Evolutionary conservation across 2,329 filamentous ascomycete species (phyloP).

Genomic region (Cercospora beticola): DNA sequence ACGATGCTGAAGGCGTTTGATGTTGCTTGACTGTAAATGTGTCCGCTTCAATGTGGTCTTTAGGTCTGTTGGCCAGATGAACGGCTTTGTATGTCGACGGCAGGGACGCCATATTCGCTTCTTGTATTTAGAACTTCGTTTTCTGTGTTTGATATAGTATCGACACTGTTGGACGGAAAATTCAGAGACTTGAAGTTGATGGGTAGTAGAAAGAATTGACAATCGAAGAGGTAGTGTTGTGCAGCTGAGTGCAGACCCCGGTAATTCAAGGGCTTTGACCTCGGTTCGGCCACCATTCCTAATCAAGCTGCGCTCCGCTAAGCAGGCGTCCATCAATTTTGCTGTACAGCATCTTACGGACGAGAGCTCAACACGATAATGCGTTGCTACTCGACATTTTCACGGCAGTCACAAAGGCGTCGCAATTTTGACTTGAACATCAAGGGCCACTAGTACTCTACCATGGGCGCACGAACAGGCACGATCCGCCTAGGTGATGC

Average conservation of each 20-base stretch:
- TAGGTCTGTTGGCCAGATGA: conserved; percentile 29
- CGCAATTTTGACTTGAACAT: not conserved
- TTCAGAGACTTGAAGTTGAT: not conserved
- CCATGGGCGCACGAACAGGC: not conserved
- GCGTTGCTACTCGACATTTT: not conserved
- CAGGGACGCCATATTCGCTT: conserved; percentile 6
- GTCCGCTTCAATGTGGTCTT: conserved; percentile 26
- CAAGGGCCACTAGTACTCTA: not conserved
- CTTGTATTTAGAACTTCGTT: not conserved
- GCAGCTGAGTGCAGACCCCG: not conserved
- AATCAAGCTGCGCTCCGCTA: conserved; percentile 1
- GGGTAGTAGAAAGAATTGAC: not conserved
- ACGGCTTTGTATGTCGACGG: conserved; percentile 27
- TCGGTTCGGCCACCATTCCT: not conserved
- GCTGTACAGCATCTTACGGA: not conserved
- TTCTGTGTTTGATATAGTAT: not conserved
- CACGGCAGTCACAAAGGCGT: not conserved
- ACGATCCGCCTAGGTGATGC: not conserved
- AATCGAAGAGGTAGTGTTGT: not conserved
- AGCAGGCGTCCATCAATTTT: not conserved
- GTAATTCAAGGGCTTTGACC: conserved; percentile 1
- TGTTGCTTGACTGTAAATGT: conserved; percentile 29
- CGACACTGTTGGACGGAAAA: not conserved
- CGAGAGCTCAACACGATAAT: not conserved
- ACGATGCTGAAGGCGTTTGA: conserved; percentile 20